phyloP scores from a whole-genome alignment of 768 basidiomycete genomes.

The Mycena chlorophos region DNA sequence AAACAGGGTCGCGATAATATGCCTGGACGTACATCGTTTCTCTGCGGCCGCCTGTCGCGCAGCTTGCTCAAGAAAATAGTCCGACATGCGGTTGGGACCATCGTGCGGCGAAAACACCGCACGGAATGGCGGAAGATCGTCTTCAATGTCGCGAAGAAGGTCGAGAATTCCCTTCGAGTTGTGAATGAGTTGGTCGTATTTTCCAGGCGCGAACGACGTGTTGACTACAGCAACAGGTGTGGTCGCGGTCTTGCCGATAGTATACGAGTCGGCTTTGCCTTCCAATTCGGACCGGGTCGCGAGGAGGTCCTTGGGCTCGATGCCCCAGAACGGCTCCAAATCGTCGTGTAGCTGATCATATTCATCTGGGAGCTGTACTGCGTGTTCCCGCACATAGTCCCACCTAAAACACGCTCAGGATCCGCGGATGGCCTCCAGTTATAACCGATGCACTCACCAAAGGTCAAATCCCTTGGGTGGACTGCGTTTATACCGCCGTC shows the following conservation, averaged over 20 bases:
- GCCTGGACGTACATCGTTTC: constrained; percentile 18
- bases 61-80: constrained; percentile 25
- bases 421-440: neutral
- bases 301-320: constrained; percentile 47
- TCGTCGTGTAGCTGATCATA: constrained; percentile 76
- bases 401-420: constrained; percentile 39
- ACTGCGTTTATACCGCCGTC: constrained; percentile 65
- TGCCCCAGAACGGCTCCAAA: constrained; percentile 80
- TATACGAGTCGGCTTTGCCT: constrained; percentile 41
- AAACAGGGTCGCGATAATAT: neutral
- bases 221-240: constrained; percentile 32
- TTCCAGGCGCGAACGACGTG: constrained; percentile 37
- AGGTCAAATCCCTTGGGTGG: constrained; percentile 88
- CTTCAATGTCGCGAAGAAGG: constrained; percentile 40
- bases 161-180: constrained; percentile 33
- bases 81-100: constrained; percentile 36
- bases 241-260: constrained; percentile 38
- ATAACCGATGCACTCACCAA: constrained; percentile 61
- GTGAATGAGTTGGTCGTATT: constrained; percentile 37
- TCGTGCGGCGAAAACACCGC: constrained; percentile 49
- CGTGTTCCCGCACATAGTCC: constrained; percentile 62
- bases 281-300: constrained; percentile 39
- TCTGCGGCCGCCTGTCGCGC: constrained; percentile 24
- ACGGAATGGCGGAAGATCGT: constrained; percentile 45
- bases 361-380: constrained; percentile 82